A percentile compares a stretch with the other conserved stretches of the same genome.
phyloP scores from a whole-genome alignment of 352 stramenopile genomes.

The Globisporangium emineosum region DNA sequence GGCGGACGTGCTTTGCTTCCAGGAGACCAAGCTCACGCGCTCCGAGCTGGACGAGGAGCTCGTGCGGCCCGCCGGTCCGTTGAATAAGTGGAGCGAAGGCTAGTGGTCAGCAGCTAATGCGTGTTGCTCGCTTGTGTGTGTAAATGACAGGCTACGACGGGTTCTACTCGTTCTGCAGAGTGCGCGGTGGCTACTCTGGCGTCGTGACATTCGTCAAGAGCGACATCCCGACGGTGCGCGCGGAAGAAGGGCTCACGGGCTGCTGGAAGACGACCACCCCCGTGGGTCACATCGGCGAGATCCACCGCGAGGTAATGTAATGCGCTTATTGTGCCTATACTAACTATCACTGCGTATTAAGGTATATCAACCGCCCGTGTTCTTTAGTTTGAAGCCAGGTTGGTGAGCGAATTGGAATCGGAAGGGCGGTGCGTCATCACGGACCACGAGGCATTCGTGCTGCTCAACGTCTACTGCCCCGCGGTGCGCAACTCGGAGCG shows the following conservation, averaged over 20 bases:
- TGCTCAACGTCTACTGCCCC: conserved; percentile 90
- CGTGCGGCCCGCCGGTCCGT: conserved; percentile 49
- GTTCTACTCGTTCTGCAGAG: conserved; percentile 79
- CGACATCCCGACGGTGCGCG: conserved; percentile 44
- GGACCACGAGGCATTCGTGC: conserved; percentile 84
- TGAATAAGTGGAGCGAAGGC: too few relatives aligned
- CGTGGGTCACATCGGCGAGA: conserved; percentile 49
- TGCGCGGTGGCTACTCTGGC: conserved; percentile 70
- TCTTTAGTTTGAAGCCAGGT: conserved; percentile 42
- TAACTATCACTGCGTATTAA: not conserved
- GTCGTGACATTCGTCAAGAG: conserved; percentile 72
- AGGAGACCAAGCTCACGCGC: conserved; percentile 86
- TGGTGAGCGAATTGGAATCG: conserved; percentile 60
- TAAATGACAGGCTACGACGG: conserved; percentile 59
- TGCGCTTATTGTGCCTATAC: too few relatives aligned
- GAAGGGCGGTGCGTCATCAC: conserved; percentile 87
- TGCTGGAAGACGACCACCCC: conserved; percentile 51
- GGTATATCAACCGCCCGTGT: not conserved
- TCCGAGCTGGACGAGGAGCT: conserved; percentile 79
- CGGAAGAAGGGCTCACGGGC: conserved; percentile 73
- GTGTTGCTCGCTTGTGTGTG: not conserved
- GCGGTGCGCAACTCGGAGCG: conserved; percentile 64
- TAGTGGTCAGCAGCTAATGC: not conserved
- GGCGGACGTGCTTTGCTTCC: conserved; percentile 78
- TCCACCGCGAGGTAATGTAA: conserved; percentile 43